Evolutionary conservation across 345 rosid genomes (phyloP).

Genomic region (Gossypium herbaceum): DNA sequence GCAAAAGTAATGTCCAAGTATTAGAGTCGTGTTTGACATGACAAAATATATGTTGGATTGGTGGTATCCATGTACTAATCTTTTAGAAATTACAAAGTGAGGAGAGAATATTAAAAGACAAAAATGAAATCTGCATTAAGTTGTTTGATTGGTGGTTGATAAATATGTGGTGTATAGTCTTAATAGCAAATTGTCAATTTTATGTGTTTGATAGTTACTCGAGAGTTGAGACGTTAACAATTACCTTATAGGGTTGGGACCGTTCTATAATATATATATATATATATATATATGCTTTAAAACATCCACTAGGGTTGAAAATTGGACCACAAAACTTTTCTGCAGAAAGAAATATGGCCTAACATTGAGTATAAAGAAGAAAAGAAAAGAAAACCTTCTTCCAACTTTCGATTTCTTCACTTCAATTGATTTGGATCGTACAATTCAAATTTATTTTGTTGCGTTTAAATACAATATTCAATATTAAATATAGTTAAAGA

Average conservation of each 20-base stretch:
- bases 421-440: no score
- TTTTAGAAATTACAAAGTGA: no score
- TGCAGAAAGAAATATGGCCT: slow-evolving; percentile 24
- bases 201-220: slow-evolving; percentile 31
- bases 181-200: slow-evolving; percentile 19
- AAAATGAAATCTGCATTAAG: slow-evolving; percentile 18
- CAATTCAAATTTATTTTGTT: no score
- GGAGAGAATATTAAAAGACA: background rate
- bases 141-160: slow-evolving; percentile 2
- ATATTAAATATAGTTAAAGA: no score
- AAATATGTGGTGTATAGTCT: slow-evolving; percentile 30
- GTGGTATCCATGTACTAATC: no score
- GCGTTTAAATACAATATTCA: no score
- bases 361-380: background rate
- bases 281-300: slow-evolving; percentile 13
- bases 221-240: slow-evolving; percentile 18
- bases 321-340: slow-evolving; percentile 44
- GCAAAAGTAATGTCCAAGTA: no score
- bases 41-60: no score
- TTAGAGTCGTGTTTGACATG: no score
- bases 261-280: slow-evolving; percentile 6
- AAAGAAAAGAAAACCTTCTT: background rate
- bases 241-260: slow-evolving; percentile 37
- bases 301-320: slow-evolving; percentile 18
- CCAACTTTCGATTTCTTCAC: no score